These are phyloP conservation scores for Stagonosporopsis cucurbitacearum DNA, from an alignment of 2,329 filamentous ascomycete genomes.

Conservation along the genomic window DNA sequence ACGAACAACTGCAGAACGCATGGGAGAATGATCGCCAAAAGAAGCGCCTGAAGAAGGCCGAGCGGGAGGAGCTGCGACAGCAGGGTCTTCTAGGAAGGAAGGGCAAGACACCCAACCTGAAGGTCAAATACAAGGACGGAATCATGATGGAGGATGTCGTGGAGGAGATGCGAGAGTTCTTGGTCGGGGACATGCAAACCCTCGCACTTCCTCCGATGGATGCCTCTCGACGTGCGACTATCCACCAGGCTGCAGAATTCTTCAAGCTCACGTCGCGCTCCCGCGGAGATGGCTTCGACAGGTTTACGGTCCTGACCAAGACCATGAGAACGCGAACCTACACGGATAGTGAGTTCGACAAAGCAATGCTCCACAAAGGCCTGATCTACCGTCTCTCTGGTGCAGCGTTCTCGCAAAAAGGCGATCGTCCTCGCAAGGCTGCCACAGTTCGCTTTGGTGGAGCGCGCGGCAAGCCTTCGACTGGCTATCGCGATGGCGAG, in stretches of 20 bases:
- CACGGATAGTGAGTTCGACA: conserved; percentile 60
- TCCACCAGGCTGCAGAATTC: conserved; percentile 79
- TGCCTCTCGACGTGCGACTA: conserved; percentile 73
- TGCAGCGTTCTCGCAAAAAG: conserved; percentile 16
- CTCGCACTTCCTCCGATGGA: conserved; percentile 84
- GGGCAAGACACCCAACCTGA: conserved; percentile 58
- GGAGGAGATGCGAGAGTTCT: conserved; percentile 74
- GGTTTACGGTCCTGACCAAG: conserved; percentile 80
- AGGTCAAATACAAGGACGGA: conserved; percentile 74
- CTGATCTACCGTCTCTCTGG: conserved; percentile 50
- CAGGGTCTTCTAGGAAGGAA: conserved; percentile 54
- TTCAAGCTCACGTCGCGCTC: conserved; percentile 87
- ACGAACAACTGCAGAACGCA: conserved; percentile 46
- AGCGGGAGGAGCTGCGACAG: conserved; percentile 55
- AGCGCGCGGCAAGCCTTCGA: conserved; percentile 23
- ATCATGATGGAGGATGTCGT: conserved; percentile 75
- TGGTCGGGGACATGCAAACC: conserved; percentile 68
- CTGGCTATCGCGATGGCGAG: conserved; percentile 78
- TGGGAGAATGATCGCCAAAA: conserved; percentile 56
- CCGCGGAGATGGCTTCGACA: conserved; percentile 71
- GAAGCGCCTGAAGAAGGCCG: conserved; percentile 56
- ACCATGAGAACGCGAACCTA: conserved; percentile 70
- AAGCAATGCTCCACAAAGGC: conserved; percentile 57
- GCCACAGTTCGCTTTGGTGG: conserved; percentile 22
- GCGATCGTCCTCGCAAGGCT: conserved; percentile 15